Evolutionary conservation across 2,329 filamentous ascomycete genomes (phyloP), one percentile per base, ranked within the genome.

Genomic region (Coniochaeta pulveracea): DNA sequence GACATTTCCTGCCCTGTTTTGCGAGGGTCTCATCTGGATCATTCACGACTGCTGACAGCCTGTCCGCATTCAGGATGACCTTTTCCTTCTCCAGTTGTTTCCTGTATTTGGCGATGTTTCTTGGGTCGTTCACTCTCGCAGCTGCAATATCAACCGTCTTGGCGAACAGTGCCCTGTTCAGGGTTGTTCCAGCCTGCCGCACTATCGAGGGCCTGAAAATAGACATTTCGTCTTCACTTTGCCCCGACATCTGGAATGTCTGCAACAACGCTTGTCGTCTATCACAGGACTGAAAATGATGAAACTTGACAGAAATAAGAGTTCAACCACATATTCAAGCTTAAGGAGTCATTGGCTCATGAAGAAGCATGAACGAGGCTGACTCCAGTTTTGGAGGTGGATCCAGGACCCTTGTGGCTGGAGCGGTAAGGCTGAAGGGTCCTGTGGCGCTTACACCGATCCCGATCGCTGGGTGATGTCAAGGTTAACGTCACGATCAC

Each of bases 111-210:
- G 79, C 70, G 36, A 96, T 85, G 46, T 85, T 73, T 44, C 75
- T 80, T 39, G 72, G 72, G 50, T 91, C 81, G 42, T 74, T 71
- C 27, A 96, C 65, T 23, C 80, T 73, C 6, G 86, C 89, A 3
- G 86, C 88, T 7, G 85, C 73, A 16, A 89, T 64, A 16, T 80
- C 76, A 35, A 94, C 61, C 1, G 69, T 82, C 54, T 80, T 85
- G 34, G 72, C 66, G 62, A 96, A 96, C 42, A 93, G 78, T 11
- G 79, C 69, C 44, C 84, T 78, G 60, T 98, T 88, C 42, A 98
- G 74, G 32, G 73, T 71, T 50, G 77, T 77, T 63, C 85, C 83
- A 38, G 80, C 77, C 7, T 57, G 54, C 54, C 83, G 80, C 47
- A 89, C 80, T 38, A 86, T 66, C 16, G 88, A 86, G 29, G 86